Evolutionary conservation across 2,329 filamentous ascomycete species (phyloP).

Genomic region (Paecilomyces sp.): DNA sequence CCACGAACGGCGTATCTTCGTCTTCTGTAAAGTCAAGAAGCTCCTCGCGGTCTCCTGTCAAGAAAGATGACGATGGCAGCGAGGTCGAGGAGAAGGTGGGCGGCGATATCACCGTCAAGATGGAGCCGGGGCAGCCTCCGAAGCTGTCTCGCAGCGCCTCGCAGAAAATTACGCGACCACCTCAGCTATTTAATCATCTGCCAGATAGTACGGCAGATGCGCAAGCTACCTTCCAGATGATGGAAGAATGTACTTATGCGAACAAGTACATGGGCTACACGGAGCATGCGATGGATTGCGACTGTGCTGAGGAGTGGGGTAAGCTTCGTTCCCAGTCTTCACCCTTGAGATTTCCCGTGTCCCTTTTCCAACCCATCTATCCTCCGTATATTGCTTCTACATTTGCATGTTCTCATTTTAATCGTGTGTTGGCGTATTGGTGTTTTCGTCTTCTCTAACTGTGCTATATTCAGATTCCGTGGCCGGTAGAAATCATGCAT

Average conservation of each 20-base stretch:
- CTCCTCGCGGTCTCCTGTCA: constrained; percentile 16
- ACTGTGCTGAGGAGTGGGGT: constrained; percentile 94
- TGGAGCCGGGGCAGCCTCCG: constrained; percentile 58
- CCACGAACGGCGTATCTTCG: constrained; percentile 8
- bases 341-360: background rate
- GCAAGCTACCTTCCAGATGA: constrained; percentile 67
- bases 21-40: constrained; percentile 16
- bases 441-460: constrained; percentile 1
- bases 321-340: constrained; percentile 36
- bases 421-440: constrained; percentile 3
- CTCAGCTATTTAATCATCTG: constrained; percentile 64
- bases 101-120: constrained; percentile 56
- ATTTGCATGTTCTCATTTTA: constrained; percentile 4
- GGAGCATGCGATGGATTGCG: constrained; percentile 89
- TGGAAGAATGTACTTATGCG: constrained; percentile 81
- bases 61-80: constrained; percentile 25
- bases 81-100: constrained; percentile 49
- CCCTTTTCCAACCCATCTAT: background rate
- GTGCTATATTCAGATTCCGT: constrained; percentile 40
- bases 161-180: constrained; percentile 59
- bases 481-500: constrained; percentile 64
- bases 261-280: constrained; percentile 87
- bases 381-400: background rate
- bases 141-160: constrained; percentile 69
- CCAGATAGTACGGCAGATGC: constrained; percentile 74